Evolutionary conservation across 352 stramenopile species (phyloP), one percentile per base, ranked within the genome.

Genomic region (Globisporangium heterothallicum): DNA sequence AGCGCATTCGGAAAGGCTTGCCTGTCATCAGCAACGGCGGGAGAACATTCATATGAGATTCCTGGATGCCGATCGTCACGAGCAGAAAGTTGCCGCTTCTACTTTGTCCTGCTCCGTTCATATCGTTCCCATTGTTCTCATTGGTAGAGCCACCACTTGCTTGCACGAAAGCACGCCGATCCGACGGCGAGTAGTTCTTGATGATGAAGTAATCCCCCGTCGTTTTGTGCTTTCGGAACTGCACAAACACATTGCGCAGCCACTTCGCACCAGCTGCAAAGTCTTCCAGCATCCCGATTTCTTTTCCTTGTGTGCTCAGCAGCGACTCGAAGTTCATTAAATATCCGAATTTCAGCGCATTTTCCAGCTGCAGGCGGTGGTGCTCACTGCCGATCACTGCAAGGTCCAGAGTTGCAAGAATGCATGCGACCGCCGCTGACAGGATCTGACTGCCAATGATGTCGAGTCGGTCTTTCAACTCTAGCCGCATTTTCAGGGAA

Each of bases 281-380:
- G 58, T 97, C 88, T 59, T 95, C 76, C 1, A 98, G 80, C 95
- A 98, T 98, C 12, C 86, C 89, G 12, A 96, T 76, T 61, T 98
- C 95, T 58, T 98, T 97, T 29, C 94, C 94, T 42, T 97, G 88
- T 34, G 94, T 95, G 68, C 79, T 92, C 60, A 93, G 47, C 27
- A 93, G 63, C 48, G 83, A 93, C 64, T 93, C 83, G 47, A 92
- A 93, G 58, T 90, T 78, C 46, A 93, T 64, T 6, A 93, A 53
- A 41, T 82, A 88, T 3, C 81, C 81, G 36, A 88, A 80, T 5
- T 57, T 61, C 4, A 69, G 49, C 6, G 79, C 73, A 10, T 78
- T 74, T 3, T 73, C 66, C 2, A 91, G 63, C 64, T 90, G 78
- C 18, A 66, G 57, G 35, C 65, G 54, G 52, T 93, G 83, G 25